phyloP scores from a whole-genome alignment of 176 grass and related monocot genomes.

The Oryza brachyantha region DNA sequence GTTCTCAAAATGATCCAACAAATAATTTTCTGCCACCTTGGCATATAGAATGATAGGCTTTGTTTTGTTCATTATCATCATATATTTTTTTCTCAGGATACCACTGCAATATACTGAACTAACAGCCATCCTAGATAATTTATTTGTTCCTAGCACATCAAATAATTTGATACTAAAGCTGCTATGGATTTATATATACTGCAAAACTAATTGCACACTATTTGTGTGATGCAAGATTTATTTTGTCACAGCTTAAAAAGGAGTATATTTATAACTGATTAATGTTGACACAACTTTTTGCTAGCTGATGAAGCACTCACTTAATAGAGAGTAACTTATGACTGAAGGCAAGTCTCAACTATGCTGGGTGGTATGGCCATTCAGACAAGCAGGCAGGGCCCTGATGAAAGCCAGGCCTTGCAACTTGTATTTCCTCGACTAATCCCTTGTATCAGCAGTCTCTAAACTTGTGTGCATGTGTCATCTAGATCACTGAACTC shows the following conservation, averaged over 20 bases:
- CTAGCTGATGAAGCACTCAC: neutral
- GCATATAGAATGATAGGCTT: neutral
- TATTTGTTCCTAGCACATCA: neutral
- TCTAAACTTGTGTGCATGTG: too few relatives aligned
- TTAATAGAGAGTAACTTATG: neutral
- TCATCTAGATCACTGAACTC: too few relatives aligned
- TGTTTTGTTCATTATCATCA: neutral
- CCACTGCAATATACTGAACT: neutral
- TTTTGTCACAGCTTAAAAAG: neutral
- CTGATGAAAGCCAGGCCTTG: constrained; percentile 4
- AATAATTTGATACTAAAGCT: neutral
- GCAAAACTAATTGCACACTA: neutral
- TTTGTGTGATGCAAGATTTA: neutral
- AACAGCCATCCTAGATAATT: neutral
- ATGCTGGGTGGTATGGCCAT: neutral
- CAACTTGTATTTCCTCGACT: neutral
- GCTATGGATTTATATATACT: neutral
- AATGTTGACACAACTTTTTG: neutral
- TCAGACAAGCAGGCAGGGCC: neutral
- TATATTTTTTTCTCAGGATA: neutral
- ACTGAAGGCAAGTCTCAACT: neutral
- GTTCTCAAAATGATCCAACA: constrained; percentile 21
- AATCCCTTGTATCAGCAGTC: too few relatives aligned
- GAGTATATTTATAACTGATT: neutral
- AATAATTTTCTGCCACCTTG: constrained; percentile 35